Percentiles rank a stretch among this genome's conserved stretches.
Conservation (phyloP, 805 yeast genomes). For the Metschnikowia cubensis region DNA sequence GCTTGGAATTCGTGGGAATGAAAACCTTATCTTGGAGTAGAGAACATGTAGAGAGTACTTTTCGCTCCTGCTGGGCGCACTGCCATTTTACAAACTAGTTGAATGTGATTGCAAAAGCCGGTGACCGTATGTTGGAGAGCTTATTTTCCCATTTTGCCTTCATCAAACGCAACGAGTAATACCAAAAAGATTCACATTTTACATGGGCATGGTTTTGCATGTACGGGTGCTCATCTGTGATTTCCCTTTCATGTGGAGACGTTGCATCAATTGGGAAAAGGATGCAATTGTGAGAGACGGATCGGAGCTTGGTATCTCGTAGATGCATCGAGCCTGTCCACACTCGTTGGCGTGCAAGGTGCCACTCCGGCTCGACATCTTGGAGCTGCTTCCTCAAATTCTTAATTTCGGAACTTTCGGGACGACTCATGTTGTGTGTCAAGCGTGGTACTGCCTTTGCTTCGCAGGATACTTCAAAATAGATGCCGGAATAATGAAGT, state of each 20-base stretch:
- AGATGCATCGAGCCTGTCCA: not conserved
- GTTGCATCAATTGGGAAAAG: not conserved
- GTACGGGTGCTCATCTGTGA: not conserved
- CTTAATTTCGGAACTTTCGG: not conserved
- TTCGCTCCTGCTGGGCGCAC: conserved; percentile 5
- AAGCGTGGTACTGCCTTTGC: not conserved
- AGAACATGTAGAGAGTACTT: too few relatives aligned
- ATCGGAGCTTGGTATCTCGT: not conserved
- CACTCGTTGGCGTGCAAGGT: not conserved
- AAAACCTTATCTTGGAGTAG: too few relatives aligned
- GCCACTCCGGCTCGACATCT: not conserved
- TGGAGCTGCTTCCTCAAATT: not conserved
- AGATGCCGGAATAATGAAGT: not conserved
- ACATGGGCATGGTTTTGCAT: not conserved
- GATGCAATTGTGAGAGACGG: not conserved
- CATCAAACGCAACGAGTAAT: not conserved
- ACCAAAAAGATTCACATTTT: not conserved
- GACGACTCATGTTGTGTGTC: not conserved
- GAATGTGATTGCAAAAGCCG: conserved; percentile 44
- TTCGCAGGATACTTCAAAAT: not conserved
- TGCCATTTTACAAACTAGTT: conserved; percentile 22
- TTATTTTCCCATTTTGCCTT: conserved; percentile 9
- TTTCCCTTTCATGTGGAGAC: not conserved
- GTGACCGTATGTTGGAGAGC: conserved; percentile 28
- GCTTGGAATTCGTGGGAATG: too few relatives aligned